Conservation (phyloP, 2,329 filamentous ascomycete species). For the Curvularia hawaiiensis region DNA sequence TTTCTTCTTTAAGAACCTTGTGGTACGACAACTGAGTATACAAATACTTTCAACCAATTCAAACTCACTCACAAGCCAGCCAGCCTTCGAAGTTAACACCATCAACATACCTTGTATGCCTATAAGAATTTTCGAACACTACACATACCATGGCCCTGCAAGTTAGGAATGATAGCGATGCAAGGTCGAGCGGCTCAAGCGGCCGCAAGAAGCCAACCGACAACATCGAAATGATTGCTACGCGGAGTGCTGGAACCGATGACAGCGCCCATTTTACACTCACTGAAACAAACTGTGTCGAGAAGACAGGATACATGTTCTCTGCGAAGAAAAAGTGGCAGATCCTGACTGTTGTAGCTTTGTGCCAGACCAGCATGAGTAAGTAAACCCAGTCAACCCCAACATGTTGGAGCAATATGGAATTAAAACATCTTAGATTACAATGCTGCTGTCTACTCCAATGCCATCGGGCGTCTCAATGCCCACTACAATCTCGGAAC, state of each 20-base stretch:
- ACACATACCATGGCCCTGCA: conserved; percentile 11
- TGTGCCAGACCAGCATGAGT: conserved; percentile 59
- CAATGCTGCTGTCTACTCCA: conserved; percentile 62
- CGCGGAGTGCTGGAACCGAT: background rate
- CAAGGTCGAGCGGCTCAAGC: conserved; percentile 6
- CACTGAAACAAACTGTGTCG: conserved; percentile 24
- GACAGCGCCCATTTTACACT: conserved; percentile 13
- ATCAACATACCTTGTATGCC: background rate
- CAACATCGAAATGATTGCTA: conserved; percentile 12
- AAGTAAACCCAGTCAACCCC: conserved; percentile 44
- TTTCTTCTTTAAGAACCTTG: background rate
- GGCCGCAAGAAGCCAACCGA: conserved; percentile 4
- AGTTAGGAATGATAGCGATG: conserved; percentile 11
- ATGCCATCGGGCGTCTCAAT: conserved; percentile 56
- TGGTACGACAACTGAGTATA: background rate
- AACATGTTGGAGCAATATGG: conserved; percentile 29
- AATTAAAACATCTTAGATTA: conserved; percentile 48
- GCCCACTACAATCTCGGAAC: conserved; percentile 60
- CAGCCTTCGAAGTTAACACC: background rate
- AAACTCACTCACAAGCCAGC: background rate
- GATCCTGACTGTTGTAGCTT: conserved; percentile 58
- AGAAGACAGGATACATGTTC: conserved; percentile 52
- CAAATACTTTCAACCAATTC: background rate
- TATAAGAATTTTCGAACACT: background rate
- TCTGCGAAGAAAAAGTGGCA: conserved; percentile 59